Evolutionary conservation across 805 yeast species (phyloP).

Genomic region (Metschnikowia reukaufii): DNA sequence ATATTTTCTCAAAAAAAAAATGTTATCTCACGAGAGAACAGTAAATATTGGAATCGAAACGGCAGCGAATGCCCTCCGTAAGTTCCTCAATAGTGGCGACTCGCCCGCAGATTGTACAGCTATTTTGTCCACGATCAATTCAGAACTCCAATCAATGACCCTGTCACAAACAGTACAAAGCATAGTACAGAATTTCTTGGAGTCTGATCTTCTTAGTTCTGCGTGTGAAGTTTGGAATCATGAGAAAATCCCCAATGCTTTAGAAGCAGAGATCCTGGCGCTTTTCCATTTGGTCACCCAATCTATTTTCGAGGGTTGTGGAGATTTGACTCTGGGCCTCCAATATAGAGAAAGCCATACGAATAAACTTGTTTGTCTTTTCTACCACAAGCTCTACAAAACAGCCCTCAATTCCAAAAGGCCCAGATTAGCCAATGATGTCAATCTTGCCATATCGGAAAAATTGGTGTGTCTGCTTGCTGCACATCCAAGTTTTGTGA

Average conservation of each 20-base stretch:
- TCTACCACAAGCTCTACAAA: constrained; percentile 12
- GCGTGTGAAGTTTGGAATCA: constrained; percentile 16
- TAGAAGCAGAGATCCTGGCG: constrained; percentile 11
- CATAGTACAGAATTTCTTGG: constrained; percentile 12
- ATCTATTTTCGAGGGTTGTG: constrained; percentile 11
- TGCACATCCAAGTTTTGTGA: constrained; percentile 7
- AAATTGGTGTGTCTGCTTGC: constrained; percentile 7
- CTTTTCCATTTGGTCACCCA: constrained; percentile 14
- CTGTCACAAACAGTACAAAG: constrained; percentile 11
- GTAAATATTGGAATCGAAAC: constrained; percentile 17
- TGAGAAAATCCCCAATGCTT: constrained; percentile 1
- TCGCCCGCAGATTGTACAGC: constrained; percentile 15
- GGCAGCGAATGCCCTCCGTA: constrained; percentile 15
- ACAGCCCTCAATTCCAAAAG: not conserved
- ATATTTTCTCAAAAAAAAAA: too few species aligned
- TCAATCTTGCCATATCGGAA: constrained; percentile 8
- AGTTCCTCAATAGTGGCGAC: constrained; percentile 13
- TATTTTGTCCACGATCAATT: constrained; percentile 13
- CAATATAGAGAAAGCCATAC: constrained; percentile 13
- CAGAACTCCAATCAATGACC: constrained; percentile 11
- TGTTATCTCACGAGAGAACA: constrained; percentile 12
- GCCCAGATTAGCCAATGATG: constrained; percentile 6
- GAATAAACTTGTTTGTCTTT: constrained; percentile 10
- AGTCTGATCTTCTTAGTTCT: constrained; percentile 14
- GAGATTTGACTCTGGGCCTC: constrained; percentile 10